These are phyloP conservation scores for Kodamaea sagamina DNA, from an alignment of 805 yeast species.

Conservation along the genomic window DNA sequence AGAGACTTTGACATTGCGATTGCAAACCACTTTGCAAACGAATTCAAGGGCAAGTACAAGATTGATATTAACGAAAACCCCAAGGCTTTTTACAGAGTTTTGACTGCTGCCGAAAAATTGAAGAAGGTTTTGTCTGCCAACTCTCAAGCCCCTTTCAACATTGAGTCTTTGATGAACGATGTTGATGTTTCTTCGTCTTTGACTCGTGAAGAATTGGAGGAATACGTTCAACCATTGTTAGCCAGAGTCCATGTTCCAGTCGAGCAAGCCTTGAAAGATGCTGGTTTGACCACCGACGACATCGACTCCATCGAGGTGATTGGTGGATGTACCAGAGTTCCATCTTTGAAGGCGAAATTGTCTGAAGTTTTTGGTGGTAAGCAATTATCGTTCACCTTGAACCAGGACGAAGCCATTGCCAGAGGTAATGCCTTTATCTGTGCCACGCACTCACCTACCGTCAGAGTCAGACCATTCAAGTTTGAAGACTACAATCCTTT, in stretches of 20 bases:
- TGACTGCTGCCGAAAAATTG: constrained; percentile 87
- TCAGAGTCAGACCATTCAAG: constrained; percentile 98
- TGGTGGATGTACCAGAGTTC: constrained; percentile 99
- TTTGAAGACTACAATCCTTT: constrained; percentile 91
- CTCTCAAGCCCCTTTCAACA: constrained; percentile 87
- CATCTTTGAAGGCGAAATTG: constrained; percentile 81
- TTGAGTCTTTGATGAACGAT: constrained; percentile 97
- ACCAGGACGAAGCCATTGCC: constrained; percentile 99
- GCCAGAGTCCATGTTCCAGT: constrained; percentile 76
- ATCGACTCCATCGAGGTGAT: constrained; percentile 90
- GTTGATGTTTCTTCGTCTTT: constrained; percentile 89
- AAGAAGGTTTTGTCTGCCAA: constrained; percentile 97
- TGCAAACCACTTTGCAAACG: constrained; percentile 92
- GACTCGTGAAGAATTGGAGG: constrained; percentile 91
- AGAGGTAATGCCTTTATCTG: constrained; percentile 99
- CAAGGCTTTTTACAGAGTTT: constrained; percentile 92
- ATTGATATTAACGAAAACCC: constrained; percentile 89
- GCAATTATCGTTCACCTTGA: constrained; percentile 83
- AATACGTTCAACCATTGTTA: constrained; percentile 78
- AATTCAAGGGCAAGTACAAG: constrained; percentile 88
- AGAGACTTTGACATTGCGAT: constrained; percentile 93
- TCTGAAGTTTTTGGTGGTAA: constrained; percentile 65
- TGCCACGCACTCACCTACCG: constrained; percentile 98
- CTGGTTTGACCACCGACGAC: constrained; percentile 70
- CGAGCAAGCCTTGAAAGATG: constrained; percentile 76